phyloP scores from a whole-genome alignment of 345 rosid species.

The Eucalyptus sp. region DNA sequence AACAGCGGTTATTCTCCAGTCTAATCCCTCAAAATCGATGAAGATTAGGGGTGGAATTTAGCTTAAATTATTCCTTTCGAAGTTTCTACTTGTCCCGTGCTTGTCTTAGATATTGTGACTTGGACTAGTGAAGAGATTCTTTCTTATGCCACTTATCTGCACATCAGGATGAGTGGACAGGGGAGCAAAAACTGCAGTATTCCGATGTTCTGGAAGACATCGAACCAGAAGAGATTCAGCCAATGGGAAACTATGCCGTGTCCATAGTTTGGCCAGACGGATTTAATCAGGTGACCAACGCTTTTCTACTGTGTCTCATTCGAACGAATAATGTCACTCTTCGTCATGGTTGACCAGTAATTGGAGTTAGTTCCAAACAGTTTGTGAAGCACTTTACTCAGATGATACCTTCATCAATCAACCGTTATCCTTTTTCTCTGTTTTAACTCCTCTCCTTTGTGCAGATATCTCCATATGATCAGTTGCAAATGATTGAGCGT shows the following conservation, averaged over 20 bases:
- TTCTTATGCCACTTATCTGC: neutral
- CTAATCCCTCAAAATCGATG: no score
- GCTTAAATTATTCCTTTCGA: neutral
- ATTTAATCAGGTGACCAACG: slow-evolving; percentile 56
- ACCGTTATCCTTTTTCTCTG: neutral
- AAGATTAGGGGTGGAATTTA: neutral
- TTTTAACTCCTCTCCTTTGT: neutral
- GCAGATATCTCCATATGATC: slow-evolving; percentile 90
- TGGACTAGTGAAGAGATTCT: neutral
- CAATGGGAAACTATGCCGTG: slow-evolving; percentile 94
- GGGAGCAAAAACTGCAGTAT: slow-evolving; percentile 74
- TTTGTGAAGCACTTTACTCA: neutral
- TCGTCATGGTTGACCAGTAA: neutral
- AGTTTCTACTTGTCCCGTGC: neutral
- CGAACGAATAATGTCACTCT: neutral
- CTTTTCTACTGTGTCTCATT: neutral
- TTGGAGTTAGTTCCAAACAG: neutral
- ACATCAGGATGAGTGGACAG: slow-evolving; percentile 84
- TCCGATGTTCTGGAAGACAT: slow-evolving; percentile 68
- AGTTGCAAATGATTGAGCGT: slow-evolving; percentile 65
- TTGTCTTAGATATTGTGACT: neutral
- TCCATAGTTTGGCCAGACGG: slow-evolving; percentile 96
- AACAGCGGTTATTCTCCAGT: neutral
- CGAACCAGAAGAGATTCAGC: slow-evolving; percentile 82
- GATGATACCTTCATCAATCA: neutral